Base-by-base conservation (phyloP, 768 basidiomycete species). In the Kwoniella pini region DNA sequence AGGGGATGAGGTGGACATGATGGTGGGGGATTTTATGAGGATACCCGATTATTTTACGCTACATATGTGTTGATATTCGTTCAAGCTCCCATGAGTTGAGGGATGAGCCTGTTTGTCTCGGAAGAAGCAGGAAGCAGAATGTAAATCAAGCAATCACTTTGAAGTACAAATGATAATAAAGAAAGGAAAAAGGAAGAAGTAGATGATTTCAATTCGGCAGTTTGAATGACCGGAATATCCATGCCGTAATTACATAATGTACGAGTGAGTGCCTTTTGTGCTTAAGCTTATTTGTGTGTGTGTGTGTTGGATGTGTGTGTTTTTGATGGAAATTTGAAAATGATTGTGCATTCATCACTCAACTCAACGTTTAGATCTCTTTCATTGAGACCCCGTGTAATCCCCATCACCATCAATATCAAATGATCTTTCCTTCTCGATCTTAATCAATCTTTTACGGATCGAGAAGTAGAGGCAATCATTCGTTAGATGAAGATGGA, bases 231-330 rank as follows among this genome's bases (percentile, higher is more conserved):
- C 48, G 48, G 48, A 21, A 50, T 31, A 21, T 30, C 31, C 48
- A 50, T 50, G 48, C 48, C 48, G 48, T 50, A 50, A 49, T 50
- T 50, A 50, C 48, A 50, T 50, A 50, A 50, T 31, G 27, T 28
- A 31, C n/a, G n/a, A n/a, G n/a, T n/a, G n/a, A n/a, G n/a, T 2
- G 3, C 27, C 13, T 30, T 31, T 30, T 50, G 31, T 31, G 26
- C 48, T 30, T 50, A 50, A 50, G 27, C 33, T 15, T 36, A 50
- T 50, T n/a, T 15, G 13, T 17, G 30, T 31, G 48, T 27, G n/a
- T n/a, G n/a, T 30, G 3, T 28, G 26, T 7, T 33, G 13, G 17
- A n/a, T 31, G 45, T 46, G 7, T 4, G 15, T 6, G 9, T 6
- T 26, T 27, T 21, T 46, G 30, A 27, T 50, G 11, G n/a, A n/a